These are phyloP conservation scores for Plantago major DNA, from an alignment of 257 asterid species.

Conservation along the genomic window DNA sequence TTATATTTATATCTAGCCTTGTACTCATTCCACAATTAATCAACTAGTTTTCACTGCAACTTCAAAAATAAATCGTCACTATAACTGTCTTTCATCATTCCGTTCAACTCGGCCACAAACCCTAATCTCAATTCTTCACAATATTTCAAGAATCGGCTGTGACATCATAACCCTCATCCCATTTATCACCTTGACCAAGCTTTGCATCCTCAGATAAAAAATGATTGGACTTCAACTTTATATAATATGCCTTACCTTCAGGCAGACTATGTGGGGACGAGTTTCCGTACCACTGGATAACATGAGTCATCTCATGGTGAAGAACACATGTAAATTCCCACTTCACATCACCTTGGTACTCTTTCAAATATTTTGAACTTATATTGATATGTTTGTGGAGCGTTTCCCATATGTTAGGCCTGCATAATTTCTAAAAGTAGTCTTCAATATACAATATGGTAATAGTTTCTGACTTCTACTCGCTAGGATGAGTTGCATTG, in stretches of 20 bases:
- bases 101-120: conserved; percentile 36
- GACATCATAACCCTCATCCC: conserved; percentile 48
- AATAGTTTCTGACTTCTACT: no score
- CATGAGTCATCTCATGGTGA: conserved; percentile 43
- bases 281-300: conserved; percentile 40
- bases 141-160: conserved; percentile 49
- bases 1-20: conserved; percentile 26
- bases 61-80: conserved; percentile 27
- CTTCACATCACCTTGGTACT: conserved; percentile 27
- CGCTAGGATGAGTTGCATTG: no score
- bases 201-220: conserved; percentile 20
- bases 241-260: conserved; percentile 39
- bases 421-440: no score
- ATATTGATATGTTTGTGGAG: conserved; percentile 19
- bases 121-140: conserved; percentile 33
- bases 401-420: no score
- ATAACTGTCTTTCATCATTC: conserved; percentile 30
- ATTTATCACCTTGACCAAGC: conserved; percentile 30
- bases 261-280: conserved; percentile 29
- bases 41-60: conserved; percentile 33
- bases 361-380: conserved; percentile 22
- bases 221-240: conserved; percentile 25
- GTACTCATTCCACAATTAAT: conserved; percentile 38
- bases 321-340: conserved; percentile 39
- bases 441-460: no score